Evolutionary conservation across 2,329 filamentous ascomycete species (phyloP).

Genomic region (Pseudogymnoascus sp.): DNA sequence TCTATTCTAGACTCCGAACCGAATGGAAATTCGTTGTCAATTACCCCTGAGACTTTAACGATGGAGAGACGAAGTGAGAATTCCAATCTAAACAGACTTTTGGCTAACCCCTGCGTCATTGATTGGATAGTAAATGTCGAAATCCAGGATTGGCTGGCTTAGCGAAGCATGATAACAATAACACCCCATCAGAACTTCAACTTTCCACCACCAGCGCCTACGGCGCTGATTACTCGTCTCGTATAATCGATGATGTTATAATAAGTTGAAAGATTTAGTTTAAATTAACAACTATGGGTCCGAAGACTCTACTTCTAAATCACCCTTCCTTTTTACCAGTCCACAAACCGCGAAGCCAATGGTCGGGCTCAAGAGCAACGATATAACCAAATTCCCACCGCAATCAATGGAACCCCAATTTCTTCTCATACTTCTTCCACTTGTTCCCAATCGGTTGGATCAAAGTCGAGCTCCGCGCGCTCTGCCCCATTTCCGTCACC

Average conservation of each 20-base stretch:
- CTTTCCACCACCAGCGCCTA: too few relatives aligned
- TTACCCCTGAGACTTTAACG: neutral
- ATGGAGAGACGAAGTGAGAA: neutral
- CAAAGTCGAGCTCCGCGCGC: slow-evolving; percentile 32
- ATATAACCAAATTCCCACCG: neutral
- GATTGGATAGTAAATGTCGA: too few relatives aligned
- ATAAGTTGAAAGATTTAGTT: neutral
- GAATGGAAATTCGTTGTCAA: neutral
- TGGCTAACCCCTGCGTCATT: too few relatives aligned
- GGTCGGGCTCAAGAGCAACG: neutral
- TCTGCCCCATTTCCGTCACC: slow-evolving; percentile 34
- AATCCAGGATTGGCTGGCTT: too few relatives aligned
- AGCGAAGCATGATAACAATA: too few relatives aligned
- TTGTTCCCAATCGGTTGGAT: slow-evolving; percentile 34
- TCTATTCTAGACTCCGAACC: neutral
- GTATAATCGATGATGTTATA: neutral
- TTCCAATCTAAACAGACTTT: neutral
- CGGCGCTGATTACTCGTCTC: too few relatives aligned
- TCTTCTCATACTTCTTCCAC: neutral
- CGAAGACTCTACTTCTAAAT: neutral
- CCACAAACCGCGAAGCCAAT: neutral
- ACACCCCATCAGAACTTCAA: too few relatives aligned
- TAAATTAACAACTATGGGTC: neutral
- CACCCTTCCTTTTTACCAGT: neutral
- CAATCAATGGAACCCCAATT: neutral